Percentiles rank a stretch among this genome's conserved stretches.
Conservation (phyloP, 2,329 filamentous ascomycete genomes). For the Aspergillus niger region DNA sequence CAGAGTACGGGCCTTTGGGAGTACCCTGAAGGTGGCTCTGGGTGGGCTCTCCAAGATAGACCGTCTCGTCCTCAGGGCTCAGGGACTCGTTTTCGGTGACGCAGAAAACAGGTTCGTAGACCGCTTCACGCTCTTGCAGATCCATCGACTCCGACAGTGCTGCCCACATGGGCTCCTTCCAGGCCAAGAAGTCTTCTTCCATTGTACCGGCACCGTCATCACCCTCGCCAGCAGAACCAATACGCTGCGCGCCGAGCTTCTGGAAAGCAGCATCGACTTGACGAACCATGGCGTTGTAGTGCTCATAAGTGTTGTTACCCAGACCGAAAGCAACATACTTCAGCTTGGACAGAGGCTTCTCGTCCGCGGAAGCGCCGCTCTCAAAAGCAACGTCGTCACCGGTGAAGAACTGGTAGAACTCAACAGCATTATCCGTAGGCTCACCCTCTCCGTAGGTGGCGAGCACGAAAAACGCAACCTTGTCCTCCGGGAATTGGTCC, state of each 20-base stretch:
- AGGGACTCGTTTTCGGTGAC: conserved; percentile 76
- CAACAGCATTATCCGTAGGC: conserved; percentile 96
- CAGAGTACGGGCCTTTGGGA: conserved; percentile 87
- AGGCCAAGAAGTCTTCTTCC: conserved; percentile 98
- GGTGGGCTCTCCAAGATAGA: conserved; percentile 95
- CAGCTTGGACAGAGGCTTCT: conserved; percentile 76
- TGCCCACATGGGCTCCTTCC: conserved; percentile 99
- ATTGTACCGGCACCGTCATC: conserved; percentile 98
- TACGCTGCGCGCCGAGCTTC: conserved; percentile 79
- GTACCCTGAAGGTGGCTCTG: conserved; percentile 88
- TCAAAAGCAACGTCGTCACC: conserved; percentile 81
- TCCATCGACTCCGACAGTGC: conserved; percentile 80
- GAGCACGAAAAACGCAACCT: conserved; percentile 90
- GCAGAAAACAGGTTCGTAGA: conserved; percentile 90
- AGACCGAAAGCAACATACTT: conserved; percentile 95
- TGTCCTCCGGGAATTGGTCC: conserved; percentile 83
- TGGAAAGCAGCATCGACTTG: conserved; percentile 79
- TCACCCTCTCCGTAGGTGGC: conserved; percentile 98
- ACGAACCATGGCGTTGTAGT: conserved; percentile 98
- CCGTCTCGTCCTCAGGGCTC: conserved; percentile 71
- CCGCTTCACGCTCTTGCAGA: conserved; percentile 90
- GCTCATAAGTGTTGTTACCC: conserved; percentile 98
- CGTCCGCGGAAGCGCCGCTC: conserved; percentile 61
- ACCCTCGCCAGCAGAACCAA: conserved; percentile 88
- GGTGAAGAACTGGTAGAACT: conserved; percentile 96